phyloP scores from a whole-genome alignment of 1,284 basidiomycete genomes.

The Melampsora larici-populina region DNA sequence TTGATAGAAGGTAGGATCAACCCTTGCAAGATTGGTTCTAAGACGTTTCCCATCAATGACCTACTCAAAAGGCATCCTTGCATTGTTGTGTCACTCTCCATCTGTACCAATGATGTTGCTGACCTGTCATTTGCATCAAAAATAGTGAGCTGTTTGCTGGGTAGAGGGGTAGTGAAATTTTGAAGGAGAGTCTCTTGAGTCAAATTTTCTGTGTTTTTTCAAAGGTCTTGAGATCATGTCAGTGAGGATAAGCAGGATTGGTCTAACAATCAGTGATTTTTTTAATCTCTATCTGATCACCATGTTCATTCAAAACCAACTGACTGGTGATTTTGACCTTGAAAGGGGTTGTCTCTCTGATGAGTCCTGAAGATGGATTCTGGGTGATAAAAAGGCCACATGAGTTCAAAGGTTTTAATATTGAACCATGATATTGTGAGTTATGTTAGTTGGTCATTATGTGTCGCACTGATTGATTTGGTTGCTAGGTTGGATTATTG shows the following conservation, averaged over 20 bases:
- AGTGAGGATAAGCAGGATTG: neutral
- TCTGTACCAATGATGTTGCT: neutral
- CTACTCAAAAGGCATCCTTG: neutral
- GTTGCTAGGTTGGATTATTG: too few relatives aligned
- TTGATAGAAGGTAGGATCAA: constrained; percentile 37
- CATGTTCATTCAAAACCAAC: neutral
- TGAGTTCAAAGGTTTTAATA: neutral
- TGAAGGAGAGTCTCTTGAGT: neutral
- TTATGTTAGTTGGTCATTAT: too few relatives aligned
- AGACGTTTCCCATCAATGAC: neutral
- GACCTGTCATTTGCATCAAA: constrained; percentile 31
- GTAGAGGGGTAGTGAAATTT: constrained; percentile 4
- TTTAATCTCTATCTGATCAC: neutral
- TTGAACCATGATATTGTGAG: too few relatives aligned
- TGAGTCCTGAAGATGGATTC: neutral
- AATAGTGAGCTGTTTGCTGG: constrained; percentile 27
- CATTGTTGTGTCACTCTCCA: neutral
- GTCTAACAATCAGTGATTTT: neutral
- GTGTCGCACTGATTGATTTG: too few relatives aligned
- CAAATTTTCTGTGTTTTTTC: neutral
- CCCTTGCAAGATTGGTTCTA: constrained; percentile 33
- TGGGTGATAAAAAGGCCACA: neutral
- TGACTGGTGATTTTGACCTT: neutral
- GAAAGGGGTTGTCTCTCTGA: neutral
- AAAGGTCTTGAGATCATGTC: neutral